A percentile compares a stretch with the other conserved stretches of the same genome.
These are phyloP conservation scores for Sphagnum magellanicum DNA, from an alignment of 228 moss, liverwort and hornwort genomes.

Conservation along the genomic window DNA sequence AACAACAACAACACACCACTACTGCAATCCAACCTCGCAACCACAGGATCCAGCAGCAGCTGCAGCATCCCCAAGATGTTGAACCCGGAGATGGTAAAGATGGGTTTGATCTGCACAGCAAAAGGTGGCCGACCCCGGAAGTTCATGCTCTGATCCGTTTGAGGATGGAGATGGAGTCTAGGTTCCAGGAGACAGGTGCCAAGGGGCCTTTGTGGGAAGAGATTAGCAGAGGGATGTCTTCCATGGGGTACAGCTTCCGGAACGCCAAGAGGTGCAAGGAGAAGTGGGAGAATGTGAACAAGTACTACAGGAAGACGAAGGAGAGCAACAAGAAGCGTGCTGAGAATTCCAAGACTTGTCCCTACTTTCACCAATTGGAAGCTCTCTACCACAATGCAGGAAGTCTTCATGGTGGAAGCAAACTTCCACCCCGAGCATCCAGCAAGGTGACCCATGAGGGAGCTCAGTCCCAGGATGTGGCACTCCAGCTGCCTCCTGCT, in stretches of 20 bases:
- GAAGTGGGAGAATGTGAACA: conserved; percentile 74
- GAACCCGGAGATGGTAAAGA: conserved; percentile 34
- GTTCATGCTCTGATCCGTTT: conserved; percentile 51
- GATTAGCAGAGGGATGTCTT: conserved; percentile 64
- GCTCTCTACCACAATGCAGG: conserved; percentile 30
- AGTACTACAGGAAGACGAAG: conserved; percentile 65
- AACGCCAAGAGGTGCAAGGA: conserved; percentile 62
- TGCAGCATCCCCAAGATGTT: conserved; percentile 10
- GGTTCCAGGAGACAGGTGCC: conserved; percentile 59
- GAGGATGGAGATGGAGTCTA: conserved; percentile 51
- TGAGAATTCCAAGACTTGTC: conserved; percentile 66
- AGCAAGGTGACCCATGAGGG: conserved; percentile 8
- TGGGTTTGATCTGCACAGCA: conserved; percentile 44
- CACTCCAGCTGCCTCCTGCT: conserved; percentile 19
- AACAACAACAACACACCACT: too few relatives aligned
- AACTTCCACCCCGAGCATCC: not conserved
- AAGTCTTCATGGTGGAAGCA: conserved; percentile 4
- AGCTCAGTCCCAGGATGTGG: too few relatives aligned
- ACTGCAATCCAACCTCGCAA: not conserved
- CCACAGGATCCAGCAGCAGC: conserved; percentile 14
- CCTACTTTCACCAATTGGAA: conserved; percentile 63
- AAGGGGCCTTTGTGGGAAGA: conserved; percentile 61
- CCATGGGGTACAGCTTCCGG: conserved; percentile 48
- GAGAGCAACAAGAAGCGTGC: conserved; percentile 72
- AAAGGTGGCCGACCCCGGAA: conserved; percentile 61